These are phyloP conservation scores for Crithidia expoeki DNA, from an alignment of 208 protist genomes.

Conservation along the genomic window DNA sequence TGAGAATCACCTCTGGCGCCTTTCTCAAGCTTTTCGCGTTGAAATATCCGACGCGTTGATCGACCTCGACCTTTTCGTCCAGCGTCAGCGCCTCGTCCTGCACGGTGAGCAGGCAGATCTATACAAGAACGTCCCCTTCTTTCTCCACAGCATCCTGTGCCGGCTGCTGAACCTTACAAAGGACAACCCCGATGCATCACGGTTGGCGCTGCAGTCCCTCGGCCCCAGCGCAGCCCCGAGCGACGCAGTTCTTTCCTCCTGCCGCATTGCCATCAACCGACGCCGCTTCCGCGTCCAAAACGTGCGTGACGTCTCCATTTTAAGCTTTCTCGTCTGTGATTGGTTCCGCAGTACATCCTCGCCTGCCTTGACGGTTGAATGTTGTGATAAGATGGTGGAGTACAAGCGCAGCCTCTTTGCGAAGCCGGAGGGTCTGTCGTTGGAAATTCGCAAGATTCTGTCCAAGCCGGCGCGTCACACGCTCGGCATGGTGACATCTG, in stretches of 20 bases:
- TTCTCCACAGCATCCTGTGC: conserved; percentile 78
- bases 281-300: conserved; percentile 65
- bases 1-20: conserved; percentile 84
- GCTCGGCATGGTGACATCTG: conserved; percentile 75
- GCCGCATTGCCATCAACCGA: conserved; percentile 80
- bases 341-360: conserved; percentile 79
- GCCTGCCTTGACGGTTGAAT: conserved; percentile 61
- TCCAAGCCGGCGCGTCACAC: conserved; percentile 76
- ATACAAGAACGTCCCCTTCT: conserved; percentile 76
- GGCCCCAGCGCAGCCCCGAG: conserved; percentile 59
- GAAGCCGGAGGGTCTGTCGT: conserved; percentile 40
- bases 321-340: conserved; percentile 80
- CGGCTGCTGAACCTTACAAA: conserved; percentile 70
- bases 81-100: conserved; percentile 77
- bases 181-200: conserved; percentile 37
- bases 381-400: conserved; percentile 65
- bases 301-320: conserved; percentile 57
- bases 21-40: conserved; percentile 79
- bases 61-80: conserved; percentile 76
- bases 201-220: conserved; percentile 61
- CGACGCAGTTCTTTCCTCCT: conserved; percentile 49
- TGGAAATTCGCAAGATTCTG: conserved; percentile 56
- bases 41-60: conserved; percentile 80
- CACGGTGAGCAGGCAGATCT: conserved; percentile 84
- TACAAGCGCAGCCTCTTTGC: conserved; percentile 47